Evolutionary conservation across 78 protist species (phyloP), one percentile per base, ranked within the genome.

Genomic region (Isochrysis galbana): DNA sequence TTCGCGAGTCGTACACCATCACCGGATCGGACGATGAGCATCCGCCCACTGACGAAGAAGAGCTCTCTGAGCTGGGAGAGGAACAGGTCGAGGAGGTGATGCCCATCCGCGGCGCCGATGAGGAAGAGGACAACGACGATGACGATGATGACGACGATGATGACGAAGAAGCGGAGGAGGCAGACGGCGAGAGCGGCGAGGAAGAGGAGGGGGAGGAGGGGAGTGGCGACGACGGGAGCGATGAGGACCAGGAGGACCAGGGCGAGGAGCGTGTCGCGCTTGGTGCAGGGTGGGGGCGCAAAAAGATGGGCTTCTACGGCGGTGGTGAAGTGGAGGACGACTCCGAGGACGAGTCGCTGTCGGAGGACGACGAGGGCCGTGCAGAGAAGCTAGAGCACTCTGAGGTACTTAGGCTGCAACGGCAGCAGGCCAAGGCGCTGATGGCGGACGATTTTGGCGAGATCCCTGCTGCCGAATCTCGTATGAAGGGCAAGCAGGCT

Each of bases 341-440:
- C 51, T 45, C 38, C 21, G 51, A 41, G 25, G 38, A 34, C 19
- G 88, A 80, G 88, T 46, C 25, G 55, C 36, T 38, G 26, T 51
- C 61, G 61, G 14, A 19, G 61, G 61, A 51, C 61, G 88, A 80
- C 29, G 83, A 45, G 14, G 91, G 21, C 29, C 44, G 48, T 19
- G 36, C 77, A n/a, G 94, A 4, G 32, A 1, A 32, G 90, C 89
- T 88, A 7, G 94, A 93, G 78, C 91, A 87, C 61, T 32, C 7
- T 47, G 94, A 87, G 54, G 94, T 86, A 39, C 89, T 26, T 21
- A 3, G 29, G 29, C 42, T 88, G 83, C 94, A 93, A 54, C 72
- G 80, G 32, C 23, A 29, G 32, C 87, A 88, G 47, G 78, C 80
- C 4, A 47, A 21, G 78, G 17, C 0, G 55, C 74, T 93, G 10